Conservation (phyloP, 768 basidiomycete species). For the Baorangia bicolor region DNA sequence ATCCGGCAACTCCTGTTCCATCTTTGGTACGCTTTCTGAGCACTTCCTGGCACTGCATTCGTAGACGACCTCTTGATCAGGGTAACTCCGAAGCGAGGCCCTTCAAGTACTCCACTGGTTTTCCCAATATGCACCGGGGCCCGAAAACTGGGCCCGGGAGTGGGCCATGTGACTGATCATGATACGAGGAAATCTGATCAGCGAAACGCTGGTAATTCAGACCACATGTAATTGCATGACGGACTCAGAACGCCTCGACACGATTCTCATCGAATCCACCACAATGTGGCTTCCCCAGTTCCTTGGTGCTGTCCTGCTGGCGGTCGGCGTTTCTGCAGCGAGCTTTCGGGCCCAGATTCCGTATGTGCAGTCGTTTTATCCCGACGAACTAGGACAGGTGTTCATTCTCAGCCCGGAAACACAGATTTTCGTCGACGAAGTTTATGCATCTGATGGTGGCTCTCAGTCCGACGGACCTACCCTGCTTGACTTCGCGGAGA, state of each 20-base stretch:
- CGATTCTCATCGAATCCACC: not conserved
- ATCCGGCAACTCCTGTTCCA: not conserved
- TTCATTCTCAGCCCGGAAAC: constrained; percentile 34
- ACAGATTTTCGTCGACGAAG: constrained; percentile 37
- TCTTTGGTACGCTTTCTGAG: not conserved
- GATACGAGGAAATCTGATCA: not conserved
- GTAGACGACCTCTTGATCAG: not conserved
- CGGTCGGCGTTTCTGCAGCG: not conserved
- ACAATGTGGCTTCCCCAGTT: not conserved
- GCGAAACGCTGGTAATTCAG: not conserved
- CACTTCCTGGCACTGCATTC: not conserved
- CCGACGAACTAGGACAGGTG: constrained; percentile 10
- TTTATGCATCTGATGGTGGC: constrained; percentile 13
- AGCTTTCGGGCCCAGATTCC: constrained; percentile 35
- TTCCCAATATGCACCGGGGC: too few relatives aligned
- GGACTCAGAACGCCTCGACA: not conserved
- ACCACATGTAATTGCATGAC: not conserved
- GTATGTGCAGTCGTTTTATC: constrained; percentile 35
- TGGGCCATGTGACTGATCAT: not conserved
- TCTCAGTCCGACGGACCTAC: constrained; percentile 27
- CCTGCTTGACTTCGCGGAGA: constrained; percentile 36
- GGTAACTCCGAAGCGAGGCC: not conserved
- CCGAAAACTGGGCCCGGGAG: not conserved
- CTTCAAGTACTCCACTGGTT: not conserved
- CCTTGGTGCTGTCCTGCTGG: not conserved